Evolutionary conservation across 306 rosid species (phyloP).

Genomic region (Inga oerstediana): DNA sequence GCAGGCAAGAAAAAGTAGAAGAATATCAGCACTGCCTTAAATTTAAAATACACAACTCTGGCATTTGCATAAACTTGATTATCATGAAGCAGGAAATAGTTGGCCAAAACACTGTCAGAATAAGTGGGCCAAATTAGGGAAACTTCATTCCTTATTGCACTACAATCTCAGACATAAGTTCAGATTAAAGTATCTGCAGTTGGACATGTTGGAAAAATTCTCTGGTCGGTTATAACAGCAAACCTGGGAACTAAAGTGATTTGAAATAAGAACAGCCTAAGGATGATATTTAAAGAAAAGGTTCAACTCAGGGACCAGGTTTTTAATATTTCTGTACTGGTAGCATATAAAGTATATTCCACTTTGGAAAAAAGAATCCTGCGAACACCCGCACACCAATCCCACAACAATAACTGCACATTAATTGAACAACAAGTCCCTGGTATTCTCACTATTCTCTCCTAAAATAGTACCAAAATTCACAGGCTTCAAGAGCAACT

Average conservation of each 20-base stretch:
- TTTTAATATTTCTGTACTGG: constrained; percentile 8
- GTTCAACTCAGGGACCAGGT: neutral
- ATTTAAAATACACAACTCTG: constrained; percentile 7
- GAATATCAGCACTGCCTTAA: neutral
- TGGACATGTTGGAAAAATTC: neutral
- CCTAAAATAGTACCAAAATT: constrained; percentile 77
- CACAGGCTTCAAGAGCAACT: constrained; percentile 98
- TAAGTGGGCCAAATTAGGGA: neutral
- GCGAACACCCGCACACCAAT: neutral
- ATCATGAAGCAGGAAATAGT: neutral
- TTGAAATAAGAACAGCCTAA: constrained; percentile 12
- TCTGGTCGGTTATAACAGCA: neutral
- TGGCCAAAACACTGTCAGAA: neutral
- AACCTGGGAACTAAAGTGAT: neutral
- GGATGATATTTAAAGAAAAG: neutral
- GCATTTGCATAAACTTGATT: constrained; percentile 14
- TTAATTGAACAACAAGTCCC: neutral
- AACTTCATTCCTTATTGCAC: neutral
- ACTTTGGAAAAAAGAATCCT: neutral
- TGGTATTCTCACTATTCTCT: constrained; percentile 20
- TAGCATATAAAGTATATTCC: neutral
- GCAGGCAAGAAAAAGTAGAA: neutral
- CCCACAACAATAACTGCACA: neutral
- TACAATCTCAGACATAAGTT: neutral
- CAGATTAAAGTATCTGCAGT: neutral